Evolutionary conservation across 2,329 filamentous ascomycete genomes (phyloP), one percentile per base, ranked within the genome.

Genomic region (Fusarium brevicatenulatum): DNA sequence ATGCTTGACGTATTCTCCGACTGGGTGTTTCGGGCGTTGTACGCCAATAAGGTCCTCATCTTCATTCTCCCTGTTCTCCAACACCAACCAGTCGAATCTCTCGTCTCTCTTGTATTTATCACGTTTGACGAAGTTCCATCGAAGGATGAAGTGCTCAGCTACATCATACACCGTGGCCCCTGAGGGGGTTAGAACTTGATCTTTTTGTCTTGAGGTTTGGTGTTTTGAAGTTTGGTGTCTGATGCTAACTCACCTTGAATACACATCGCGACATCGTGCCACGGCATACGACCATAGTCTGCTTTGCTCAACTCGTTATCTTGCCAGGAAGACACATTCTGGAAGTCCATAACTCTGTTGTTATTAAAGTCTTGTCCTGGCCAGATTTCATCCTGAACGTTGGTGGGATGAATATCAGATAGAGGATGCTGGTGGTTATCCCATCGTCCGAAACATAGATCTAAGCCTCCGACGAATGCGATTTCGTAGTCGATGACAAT

Each of bases 291-390:
- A 12, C 95, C 95, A 77, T 92, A 97, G 54, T 97, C 94, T 7
- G 92, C 91, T 83, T 98, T 98, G 81, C 91, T 94, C 21, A 98
- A 85, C 80, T 97, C 94, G 74, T 99, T 98, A 55, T 92, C 90
- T 81, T 96, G 94, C 95, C 95, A 98, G 79, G 98, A 92, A 36
- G 93, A 82, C 3, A 98, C 96, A 37, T 92, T 92, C 76, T 98
- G 88, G 80, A 98, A 99, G 78, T 99, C 96, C 92, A 97, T 93
- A 76, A 98, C 91, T 42, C 95, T 91, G 81, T 97, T 98, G 82
- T 98, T 98, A 82, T 98, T 98, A 86, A 97, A 98, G 78, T 99
- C 96, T 79, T 99, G 96, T 1, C 96, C 96, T 0, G 96, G 95
- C 87, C 94, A 99, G 25, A 98, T 87, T 81, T 98, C 95, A 61